Base-by-base conservation (phyloP, 2,329 filamentous ascomycete species). In the Hymenoscyphus repandus region DNA sequence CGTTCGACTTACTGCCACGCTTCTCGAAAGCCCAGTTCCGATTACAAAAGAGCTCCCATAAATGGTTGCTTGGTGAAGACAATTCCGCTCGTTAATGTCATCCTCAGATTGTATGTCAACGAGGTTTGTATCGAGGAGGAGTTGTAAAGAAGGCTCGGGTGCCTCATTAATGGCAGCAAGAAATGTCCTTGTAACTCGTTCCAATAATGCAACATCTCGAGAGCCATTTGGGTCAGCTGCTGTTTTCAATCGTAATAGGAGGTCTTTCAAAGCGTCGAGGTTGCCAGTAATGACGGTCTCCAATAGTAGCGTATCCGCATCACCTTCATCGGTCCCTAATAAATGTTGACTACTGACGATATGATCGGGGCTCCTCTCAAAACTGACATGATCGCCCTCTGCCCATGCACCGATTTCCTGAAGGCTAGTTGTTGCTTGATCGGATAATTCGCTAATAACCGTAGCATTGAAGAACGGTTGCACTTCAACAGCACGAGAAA, bases 401-500 rank as follows among this genome's bases (percentile, higher is more conserved):
- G 91, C 90, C 92, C 92, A 97, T 33, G 92, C 93, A 47, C 92
- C 92, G 42, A 97, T 82, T 66, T 97, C 93, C 60, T 97, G 85
- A 34, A 96, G 74, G 61, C 90, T 95, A n/a, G 90, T 96, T 0
- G 93, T 97, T 7, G 93, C 93, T 72, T 96, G 90, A 60, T 99
- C 93, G 4, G 93, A 96, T 10, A 99, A 79, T 64, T 95, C 92
- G 69, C 91, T 95, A 65, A 99, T 95, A 61, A 97, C 90, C 58
- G 95, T 89, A 41, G 92, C 85, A 69, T 99, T 97, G 78, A 97
- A 99, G 69, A 95, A 97, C 6, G 93, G 93, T 65, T 97, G 93
- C 6, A 97, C 91, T 69, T 99, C 93, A 56, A 99, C 92, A 7
- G 93, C 93, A 53, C 93, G 81, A 9, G 95, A 95, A 33, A 99